A percentile compares a stretch with the other conserved stretches of the same genome.
Evolutionary conservation across 345 rosid species (phyloP).

Genomic region (Capsella bursapastoris): DNA sequence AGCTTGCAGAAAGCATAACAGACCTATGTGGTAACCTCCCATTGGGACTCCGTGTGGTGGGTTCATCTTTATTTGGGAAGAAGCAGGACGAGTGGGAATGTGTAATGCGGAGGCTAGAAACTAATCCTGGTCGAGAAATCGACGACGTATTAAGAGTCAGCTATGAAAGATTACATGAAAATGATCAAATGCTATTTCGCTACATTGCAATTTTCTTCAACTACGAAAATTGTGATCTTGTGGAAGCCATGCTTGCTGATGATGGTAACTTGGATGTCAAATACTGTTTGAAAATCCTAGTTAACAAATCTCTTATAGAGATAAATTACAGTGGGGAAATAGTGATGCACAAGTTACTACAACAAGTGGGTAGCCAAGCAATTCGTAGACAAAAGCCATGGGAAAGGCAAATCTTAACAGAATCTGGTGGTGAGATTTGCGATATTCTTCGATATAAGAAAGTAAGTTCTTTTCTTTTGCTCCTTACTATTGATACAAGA

Average conservation of each 20-base stretch:
- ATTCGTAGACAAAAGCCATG: slow-evolving; percentile 22
- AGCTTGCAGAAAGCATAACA: background rate
- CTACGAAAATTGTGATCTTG: background rate
- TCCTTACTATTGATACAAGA: too few species aligned
- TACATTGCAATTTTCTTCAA: slow-evolving; percentile 49
- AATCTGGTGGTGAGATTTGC: slow-evolving; percentile 11
- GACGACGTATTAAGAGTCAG: slow-evolving; percentile 26
- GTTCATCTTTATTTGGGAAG: slow-evolving; percentile 1
- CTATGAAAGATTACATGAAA: slow-evolving; percentile 33
- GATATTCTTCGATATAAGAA: background rate
- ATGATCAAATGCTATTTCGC: slow-evolving; percentile 34
- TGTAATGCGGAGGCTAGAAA: background rate
- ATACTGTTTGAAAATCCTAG: background rate
- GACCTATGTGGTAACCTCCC: background rate
- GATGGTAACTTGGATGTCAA: background rate
- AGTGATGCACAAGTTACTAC: slow-evolving; percentile 41
- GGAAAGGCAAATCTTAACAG: slow-evolving; percentile 22
- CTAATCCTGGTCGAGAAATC: background rate
- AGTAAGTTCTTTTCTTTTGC: too few species aligned
- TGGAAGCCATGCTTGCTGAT: slow-evolving; percentile 1
- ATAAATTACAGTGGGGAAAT: background rate
- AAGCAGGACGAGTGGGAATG: slow-evolving; percentile 21
- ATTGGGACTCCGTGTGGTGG: slow-evolving; percentile 3
- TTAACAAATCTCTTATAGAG: slow-evolving; percentile 34
- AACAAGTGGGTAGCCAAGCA: slow-evolving; percentile 35